Evolutionary conservation across 1,139 yeast genomes (phyloP), one percentile per base, ranked within the genome.

Genomic region (Scheffersomyces cryptocercus): DNA sequence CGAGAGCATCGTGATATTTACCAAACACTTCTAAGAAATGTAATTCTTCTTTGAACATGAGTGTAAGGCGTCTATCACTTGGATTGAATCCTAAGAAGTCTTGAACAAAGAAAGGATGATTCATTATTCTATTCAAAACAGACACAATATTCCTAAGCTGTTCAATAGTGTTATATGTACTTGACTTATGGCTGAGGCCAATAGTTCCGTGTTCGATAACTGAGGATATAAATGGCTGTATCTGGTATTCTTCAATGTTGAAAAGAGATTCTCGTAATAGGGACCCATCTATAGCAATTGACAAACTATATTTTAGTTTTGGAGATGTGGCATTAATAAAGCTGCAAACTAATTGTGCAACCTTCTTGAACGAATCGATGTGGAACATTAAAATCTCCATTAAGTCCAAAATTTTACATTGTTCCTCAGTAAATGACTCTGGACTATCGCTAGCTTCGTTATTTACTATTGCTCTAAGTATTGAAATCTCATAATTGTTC

Each of bases 371-470:
- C 5, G 50, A 45, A 38, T 54, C 58, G 16, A 55, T 37, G 37
- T 54, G 56, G 36, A 54, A 51, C 13, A 56, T 53, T 28, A 52
- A 36, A 6, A 50, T 42, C 39, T 58, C 59, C 51, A 54, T 53
- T 10, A 50, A 39, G 32, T 58, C 62, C n/a, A 58, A 38, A 8
- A 53, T 40, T 20, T 46, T 46, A 35, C 56, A 52, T 38, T 56
- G 53, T 9, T 44, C 48, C 12, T 55, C 59, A 31, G 43, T 47
- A 35, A 53, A 56, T 28, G 58, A 52, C 28, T 46, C 41, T 4
- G 61, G 58, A 12, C 52, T 46, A 13, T 42, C 37, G 32, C 44
- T 44, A 16, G 46, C 37, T 43, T 58, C 62, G 35, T 46, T 47
- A 40, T 53, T 45, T 26, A 49, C 32, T 20, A 56, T 56, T 26